These are phyloP conservation scores for Epichloe baconii DNA, from an alignment of 2,329 filamentous ascomycete species.

Conservation along the genomic window DNA sequence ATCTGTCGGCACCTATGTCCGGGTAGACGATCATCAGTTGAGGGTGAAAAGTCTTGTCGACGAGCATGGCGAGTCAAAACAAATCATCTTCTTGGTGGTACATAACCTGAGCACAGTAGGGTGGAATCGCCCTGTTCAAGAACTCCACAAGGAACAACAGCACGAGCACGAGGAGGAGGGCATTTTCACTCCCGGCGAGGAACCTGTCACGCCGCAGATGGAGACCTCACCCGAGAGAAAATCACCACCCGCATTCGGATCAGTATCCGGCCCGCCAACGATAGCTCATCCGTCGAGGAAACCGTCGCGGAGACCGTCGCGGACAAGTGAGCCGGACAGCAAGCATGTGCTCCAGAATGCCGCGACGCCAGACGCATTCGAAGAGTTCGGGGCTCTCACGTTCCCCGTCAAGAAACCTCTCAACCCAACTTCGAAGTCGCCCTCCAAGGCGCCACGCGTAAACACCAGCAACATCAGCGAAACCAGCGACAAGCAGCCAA, in stretches of 20 bases:
- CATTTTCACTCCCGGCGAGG: background rate
- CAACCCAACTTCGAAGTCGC: background rate
- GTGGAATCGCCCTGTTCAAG: constrained; percentile 30
- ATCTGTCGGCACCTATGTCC: constrained; percentile 34
- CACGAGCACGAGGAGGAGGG: background rate
- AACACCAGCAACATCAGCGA: background rate
- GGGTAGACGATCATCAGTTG: constrained; percentile 28
- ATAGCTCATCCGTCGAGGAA: background rate
- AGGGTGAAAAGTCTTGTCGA: constrained; percentile 12
- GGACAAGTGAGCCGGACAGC: background rate
- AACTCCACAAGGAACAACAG: constrained; percentile 6
- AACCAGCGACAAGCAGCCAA: background rate
- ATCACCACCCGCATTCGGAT: background rate
- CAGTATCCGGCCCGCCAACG: background rate
- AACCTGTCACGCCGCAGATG: background rate
- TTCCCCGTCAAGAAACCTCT: constrained; percentile 10
- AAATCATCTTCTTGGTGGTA: constrained; percentile 33
- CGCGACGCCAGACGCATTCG: constrained; percentile 22
- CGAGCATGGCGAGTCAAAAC: background rate
- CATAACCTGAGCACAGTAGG: constrained; percentile 32
- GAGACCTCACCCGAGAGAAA: background rate
- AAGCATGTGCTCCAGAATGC: constrained; percentile 10
- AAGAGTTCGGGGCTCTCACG: constrained; percentile 24
- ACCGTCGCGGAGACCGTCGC: background rate
- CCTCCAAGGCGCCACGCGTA: background rate